Percentiles rank a stretch among this genome's conserved stretches.
phyloP scores from a whole-genome alignment of 1,139 yeast genomes.

The Candida buenavistaensis region DNA sequence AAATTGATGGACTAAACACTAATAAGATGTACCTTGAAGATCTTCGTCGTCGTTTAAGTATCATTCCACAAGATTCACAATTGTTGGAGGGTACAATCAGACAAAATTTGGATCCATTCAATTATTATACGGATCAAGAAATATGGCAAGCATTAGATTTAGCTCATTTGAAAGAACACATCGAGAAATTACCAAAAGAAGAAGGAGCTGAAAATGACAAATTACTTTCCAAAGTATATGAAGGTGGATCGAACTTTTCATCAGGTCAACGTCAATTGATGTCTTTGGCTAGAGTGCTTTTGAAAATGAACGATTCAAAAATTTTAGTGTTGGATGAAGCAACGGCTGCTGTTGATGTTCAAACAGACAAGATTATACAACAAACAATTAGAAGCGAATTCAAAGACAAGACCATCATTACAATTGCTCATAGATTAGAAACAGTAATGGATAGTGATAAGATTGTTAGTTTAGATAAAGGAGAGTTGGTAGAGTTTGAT shows the following conservation, averaged over 20 bases:
- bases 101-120: constrained; percentile 63
- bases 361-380: constrained; percentile 74
- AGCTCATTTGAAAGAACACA: constrained; percentile 53
- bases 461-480: constrained; percentile 67
- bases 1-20: constrained; percentile 52
- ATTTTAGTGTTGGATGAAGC: constrained; percentile 79
- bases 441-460: constrained; percentile 80
- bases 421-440: constrained; percentile 82
- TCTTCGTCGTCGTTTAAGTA: constrained; percentile 54
- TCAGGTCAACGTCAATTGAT: constrained; percentile 78
- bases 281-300: constrained; percentile 72
- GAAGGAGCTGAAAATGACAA: constrained; percentile 19
- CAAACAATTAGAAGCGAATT: constrained; percentile 69
- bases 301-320: constrained; percentile 53
- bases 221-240: constrained; percentile 50
- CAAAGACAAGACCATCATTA: constrained; percentile 64
- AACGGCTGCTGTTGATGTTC: constrained; percentile 81
- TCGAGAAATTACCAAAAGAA: constrained; percentile 26
- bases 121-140: constrained; percentile 49
- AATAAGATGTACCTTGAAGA: constrained; percentile 47
- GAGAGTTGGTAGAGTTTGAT: constrained; percentile 70
- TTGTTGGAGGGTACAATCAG: constrained; percentile 63
- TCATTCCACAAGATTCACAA: constrained; percentile 72
- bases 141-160: constrained; percentile 55
- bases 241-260: constrained; percentile 73